Evolutionary conservation across 2,329 filamentous ascomycete species (phyloP), one percentile per base, ranked within the genome.

Genomic region (Zymoseptoria tritici): DNA sequence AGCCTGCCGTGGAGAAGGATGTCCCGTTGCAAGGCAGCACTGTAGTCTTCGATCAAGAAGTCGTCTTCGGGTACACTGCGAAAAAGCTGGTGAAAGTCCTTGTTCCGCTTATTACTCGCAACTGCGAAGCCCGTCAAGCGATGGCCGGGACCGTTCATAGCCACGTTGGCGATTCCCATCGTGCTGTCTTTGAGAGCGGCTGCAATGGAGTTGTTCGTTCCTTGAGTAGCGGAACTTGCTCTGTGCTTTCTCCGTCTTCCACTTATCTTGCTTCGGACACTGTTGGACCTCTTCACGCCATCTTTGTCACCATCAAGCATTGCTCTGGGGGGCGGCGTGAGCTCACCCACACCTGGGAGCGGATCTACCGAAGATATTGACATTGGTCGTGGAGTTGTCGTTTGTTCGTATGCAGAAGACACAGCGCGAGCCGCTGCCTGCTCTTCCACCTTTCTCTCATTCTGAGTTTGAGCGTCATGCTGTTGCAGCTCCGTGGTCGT

Each of bases 11-110:
- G 94, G 6, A 96, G 85, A 42, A 99, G 83, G 62, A 99, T 99
- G 72, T 99, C 95, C 66, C 92, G 86, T 74, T 99, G 94, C 60
- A 99, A 75, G 3, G 94, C 94, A 73, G 94, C 97, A 74, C 94
- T 97, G 74, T 97, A 99, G 74, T 99, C 94, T 72, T 99, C 94
- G 65, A 99, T 97, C 24, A 99, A 81, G 71, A 96, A 97, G 74
- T 99, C 94, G 70, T 99, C 94, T 66, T 97, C 93, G 0, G 95
- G 94, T 0, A 99, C 94, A 72, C 92, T 97, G 75, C 94, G 89
- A 80, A 99, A 99, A 2, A 96, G 78, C 60, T 83, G 84, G 74
- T 99, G 94, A 69, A 97, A 99, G 71, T 97, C 94, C 54, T 91
- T 85, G 75, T 99, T 99, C 59, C 95, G 85, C 77, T 94, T 97